Percentiles rank a stretch among this genome's conserved stretches.
phyloP scores from a whole-genome alignment of 169 alveolate genomes.

The Eimeria acervulina region DNA sequence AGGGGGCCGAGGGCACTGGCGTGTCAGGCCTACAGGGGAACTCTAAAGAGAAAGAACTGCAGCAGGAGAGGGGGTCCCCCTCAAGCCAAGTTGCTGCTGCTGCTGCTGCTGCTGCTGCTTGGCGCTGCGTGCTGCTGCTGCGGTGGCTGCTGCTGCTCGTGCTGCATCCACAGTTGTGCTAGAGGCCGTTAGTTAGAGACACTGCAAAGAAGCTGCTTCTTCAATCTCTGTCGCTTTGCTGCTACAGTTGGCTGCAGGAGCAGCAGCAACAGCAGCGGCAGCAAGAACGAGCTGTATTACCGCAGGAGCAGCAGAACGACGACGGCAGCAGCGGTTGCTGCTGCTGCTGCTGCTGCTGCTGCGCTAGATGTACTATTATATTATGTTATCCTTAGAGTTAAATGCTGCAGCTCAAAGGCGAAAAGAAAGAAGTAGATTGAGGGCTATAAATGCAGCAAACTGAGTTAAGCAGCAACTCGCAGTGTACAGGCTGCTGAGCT shows the following conservation, averaged over 20 bases:
- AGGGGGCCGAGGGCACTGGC: not conserved
- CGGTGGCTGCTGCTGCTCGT: conserved; percentile 13
- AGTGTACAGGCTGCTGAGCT: not conserved
- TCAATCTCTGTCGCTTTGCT: not conserved
- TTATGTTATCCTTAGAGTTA: no score
- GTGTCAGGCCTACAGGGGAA: not conserved
- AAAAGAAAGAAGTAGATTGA: no score
- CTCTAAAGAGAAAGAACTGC: no score
- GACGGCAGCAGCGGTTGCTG: no score
- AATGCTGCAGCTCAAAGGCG: no score
- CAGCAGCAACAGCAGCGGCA: not conserved
- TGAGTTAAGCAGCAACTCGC: not conserved
- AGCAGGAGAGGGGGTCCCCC: no score
- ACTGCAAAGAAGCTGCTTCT: not conserved
- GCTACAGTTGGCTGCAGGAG: not conserved
- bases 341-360: no score
- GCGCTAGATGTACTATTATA: no score
- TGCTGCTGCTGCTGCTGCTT: no score
- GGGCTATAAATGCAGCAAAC: no score
- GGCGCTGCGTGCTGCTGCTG: no score
- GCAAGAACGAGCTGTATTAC: not conserved
- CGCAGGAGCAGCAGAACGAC: not conserved
- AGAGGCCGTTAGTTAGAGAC: not conserved
- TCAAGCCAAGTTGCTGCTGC: no score
- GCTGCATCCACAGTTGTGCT: not conserved